Percentiles rank a stretch among this genome's conserved stretches.
phyloP scores from a whole-genome alignment of 1,284 basidiomycete species.

The Cutaneotrichosporon arboriforme region DNA sequence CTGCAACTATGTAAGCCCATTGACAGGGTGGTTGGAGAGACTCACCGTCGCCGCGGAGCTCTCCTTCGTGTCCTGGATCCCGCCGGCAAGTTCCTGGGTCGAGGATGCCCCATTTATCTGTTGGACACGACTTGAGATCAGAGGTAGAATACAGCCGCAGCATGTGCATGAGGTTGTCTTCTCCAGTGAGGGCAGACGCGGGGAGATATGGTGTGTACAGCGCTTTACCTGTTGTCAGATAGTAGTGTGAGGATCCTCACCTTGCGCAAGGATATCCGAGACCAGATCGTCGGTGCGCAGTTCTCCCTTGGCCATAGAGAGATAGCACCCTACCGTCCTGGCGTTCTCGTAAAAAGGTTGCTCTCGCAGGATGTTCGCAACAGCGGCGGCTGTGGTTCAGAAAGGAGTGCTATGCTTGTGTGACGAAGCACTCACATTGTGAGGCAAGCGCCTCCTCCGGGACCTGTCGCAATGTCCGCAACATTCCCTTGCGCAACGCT shows the following conservation, averaged over 20 bases:
- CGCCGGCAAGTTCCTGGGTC: conserved; percentile 35
- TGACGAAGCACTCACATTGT: conserved; percentile 32
- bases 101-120: conserved; percentile 47
- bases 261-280: conserved; percentile 25
- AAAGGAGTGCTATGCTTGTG: no score
- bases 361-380: conserved; percentile 25
- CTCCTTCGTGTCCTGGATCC: conserved; percentile 18
- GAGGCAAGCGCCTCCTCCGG: conserved; percentile 28
- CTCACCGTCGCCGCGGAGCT: conserved; percentile 39
- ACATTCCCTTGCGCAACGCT: conserved; percentile 35
- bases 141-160: conserved; percentile 36
- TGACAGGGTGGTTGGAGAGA: not conserved
- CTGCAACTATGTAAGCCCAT: conserved; percentile 17
- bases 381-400: conserved; percentile 31
- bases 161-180: conserved; percentile 39
- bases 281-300: conserved; percentile 41
- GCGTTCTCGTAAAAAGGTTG: conserved; percentile 33
- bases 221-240: conserved; percentile 14
- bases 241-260: not conserved
- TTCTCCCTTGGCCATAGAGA: conserved; percentile 44
- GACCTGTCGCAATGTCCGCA: conserved; percentile 30
- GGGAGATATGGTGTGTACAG: conserved; percentile 42
- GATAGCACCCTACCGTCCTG: conserved; percentile 40
- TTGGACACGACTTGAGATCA: conserved; percentile 34
- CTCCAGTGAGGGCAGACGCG: conserved; percentile 4